Evolutionary conservation across 2,329 filamentous ascomycete genomes (phyloP), one percentile per base, ranked within the genome.

Genomic region (Arthroderma sp.): DNA sequence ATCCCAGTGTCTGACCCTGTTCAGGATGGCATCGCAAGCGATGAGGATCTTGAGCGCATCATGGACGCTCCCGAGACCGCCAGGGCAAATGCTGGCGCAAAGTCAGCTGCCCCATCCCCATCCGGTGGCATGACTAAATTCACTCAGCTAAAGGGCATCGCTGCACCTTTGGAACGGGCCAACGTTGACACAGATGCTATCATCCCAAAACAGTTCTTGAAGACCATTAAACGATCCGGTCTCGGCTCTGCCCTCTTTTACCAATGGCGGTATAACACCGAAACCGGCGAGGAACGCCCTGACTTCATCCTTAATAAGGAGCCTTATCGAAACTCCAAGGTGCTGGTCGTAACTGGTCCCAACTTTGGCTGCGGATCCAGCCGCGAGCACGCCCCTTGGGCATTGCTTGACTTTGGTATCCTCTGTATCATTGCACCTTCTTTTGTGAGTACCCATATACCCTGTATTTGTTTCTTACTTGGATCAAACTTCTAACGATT

Each of bases 161-260:
- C 87, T 1, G 91, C 88, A 7, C 85, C 86, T 2, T 70, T 98
- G 65, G 84, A 94, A 50, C 79, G 83, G 56, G 74, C 83, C 53
- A 98, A 98, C 63, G 80, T 95, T 55, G 91, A 98, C 69, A 98
- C 91, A n/a, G 91, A 98, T 58, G 89, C 89, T 60, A 95, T 96
- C 66, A 98, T 98, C 55, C 91, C 91, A 52, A 98, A 98, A 69
- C 91, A 98, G 64, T 98, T 96, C 71, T 77, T 98, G 52, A 98
- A 96, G 73, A 98, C 91, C 36, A 96, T 96, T 69, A 96, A 96
- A 75, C 85, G 91, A 47, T 94, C 89, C 1, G 91, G 91, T 52
- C 83, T 98, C 6, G 88, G 88, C 47, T 75, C 71, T 27, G 89
- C 89, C 34, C 78, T 94, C 43, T 98, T 98, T 74, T 77, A 88